Base-by-base conservation (phyloP, 352 stramenopile genomes). In the Pythium folliculosum region DNA sequence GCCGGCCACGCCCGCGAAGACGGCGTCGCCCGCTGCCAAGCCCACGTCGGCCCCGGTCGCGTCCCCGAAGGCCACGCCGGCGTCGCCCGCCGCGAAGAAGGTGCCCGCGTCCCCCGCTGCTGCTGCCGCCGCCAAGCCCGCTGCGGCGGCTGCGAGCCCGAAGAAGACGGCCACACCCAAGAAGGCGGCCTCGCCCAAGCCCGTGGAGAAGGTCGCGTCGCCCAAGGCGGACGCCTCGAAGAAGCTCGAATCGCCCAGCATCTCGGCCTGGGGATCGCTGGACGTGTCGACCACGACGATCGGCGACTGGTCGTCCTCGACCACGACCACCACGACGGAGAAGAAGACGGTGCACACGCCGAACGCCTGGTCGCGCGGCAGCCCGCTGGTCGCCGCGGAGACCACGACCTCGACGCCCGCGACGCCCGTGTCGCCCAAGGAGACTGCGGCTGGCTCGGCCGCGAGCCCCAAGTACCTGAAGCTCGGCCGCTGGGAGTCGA, bases 401-500 rank as follows among this genome's bases (percentile, higher is more conserved):
- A 23, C 65, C 12, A 78, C 84, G 16, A 85, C 63, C 58, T 69
- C 59, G 17, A 72, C 77, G 49, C 52, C 77, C 22, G 69, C 81
- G n/a, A 88, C 74, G 19, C 81, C 85, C 22, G 81, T 73, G 3
- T 91, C 85, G 32, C 82, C 83, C 13, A 91, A 91, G 70, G 83
- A 93, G 25, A 84, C 83, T 60, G 77, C 80, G 27, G 77, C 69
- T 35, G 55, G 38, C 32, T 71, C 69, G 45, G 65, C 64, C 6
- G 51, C 79, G 0, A 92, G 83, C 54, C 86, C 86, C 51, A 90
- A 90, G 61, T 94, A 94, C 67, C 76, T 95, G 4, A 92, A 91
- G 65, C 86, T 95, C 71, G 88, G 88, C 59, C 89, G 89, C 56
- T 95, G 88, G 88, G 88, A 94, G 43, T 89, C 67, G 47, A 80